Conservation (phyloP, 306 rosid genomes). For the Castanospermum australe region DNA sequence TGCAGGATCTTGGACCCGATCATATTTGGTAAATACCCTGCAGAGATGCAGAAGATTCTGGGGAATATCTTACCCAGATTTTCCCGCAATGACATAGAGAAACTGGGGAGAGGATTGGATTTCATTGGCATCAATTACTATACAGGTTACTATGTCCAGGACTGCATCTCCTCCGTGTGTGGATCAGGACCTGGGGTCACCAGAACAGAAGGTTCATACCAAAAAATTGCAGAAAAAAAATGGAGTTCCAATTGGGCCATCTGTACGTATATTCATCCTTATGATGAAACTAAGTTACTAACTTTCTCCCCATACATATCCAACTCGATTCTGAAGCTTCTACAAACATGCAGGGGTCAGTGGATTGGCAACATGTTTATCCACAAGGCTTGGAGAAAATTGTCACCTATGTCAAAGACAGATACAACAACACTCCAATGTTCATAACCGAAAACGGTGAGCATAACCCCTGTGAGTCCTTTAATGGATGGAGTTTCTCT, state of each 20-base stretch:
- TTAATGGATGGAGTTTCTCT: not conserved
- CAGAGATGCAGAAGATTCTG: conserved; percentile 46
- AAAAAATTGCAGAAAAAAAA: conserved; percentile 24
- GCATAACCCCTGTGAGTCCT: not conserved
- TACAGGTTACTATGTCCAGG: conserved; percentile 39
- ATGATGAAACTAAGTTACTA: not conserved
- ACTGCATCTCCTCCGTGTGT: conserved; percentile 55
- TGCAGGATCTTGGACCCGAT: conserved; percentile 63
- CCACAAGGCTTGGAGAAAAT: conserved; percentile 63
- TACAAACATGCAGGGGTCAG: conserved; percentile 31
- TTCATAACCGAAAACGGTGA: conserved; percentile 66
- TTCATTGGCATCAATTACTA: conserved; percentile 70
- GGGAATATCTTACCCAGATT: conserved; percentile 41
- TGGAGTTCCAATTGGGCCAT: conserved; percentile 41
- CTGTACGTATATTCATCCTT: conserved; percentile 24
- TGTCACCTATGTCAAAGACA: conserved; percentile 46
- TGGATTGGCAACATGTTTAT: conserved; percentile 47
- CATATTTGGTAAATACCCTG: conserved; percentile 50
- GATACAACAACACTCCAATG: conserved; percentile 59
- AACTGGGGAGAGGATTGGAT: conserved; percentile 46
- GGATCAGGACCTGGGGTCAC: conserved; percentile 46
- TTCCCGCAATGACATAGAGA: conserved; percentile 39
- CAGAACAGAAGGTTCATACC: conserved; percentile 48
- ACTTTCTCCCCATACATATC: not conserved
- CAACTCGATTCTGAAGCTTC: not conserved